phyloP scores from a whole-genome alignment of 2,329 filamentous ascomycete genomes.

The Calonectria pseudoturangicola region DNA sequence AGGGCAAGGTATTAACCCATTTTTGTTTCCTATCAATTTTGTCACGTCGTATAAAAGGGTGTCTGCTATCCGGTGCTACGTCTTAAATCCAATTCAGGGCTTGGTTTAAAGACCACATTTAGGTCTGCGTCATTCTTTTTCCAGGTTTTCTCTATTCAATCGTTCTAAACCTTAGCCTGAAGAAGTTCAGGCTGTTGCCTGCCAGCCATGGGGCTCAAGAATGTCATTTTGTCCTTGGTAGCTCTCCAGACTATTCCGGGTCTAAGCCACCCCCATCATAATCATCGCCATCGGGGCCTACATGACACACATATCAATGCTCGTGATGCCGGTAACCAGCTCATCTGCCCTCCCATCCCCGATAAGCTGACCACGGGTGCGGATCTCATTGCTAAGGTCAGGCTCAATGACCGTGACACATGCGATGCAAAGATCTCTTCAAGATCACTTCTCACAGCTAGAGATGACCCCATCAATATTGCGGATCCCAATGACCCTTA shows the following conservation, averaged over 20 bases:
- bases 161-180: neutral
- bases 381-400: slow-evolving; percentile 6
- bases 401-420: neutral
- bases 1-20: neutral
- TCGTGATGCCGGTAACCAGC: neutral
- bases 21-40: neutral
- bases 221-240: neutral
- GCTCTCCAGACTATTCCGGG: neutral
- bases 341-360: slow-evolving; percentile 1
- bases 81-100: neutral
- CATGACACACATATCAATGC: neutral
- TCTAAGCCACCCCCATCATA: slow-evolving; percentile 10
- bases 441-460: neutral
- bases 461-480: neutral
- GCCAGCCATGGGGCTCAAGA: neutral
- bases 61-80: neutral
- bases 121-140: neutral
- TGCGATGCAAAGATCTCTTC: neutral
- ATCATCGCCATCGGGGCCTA: neutral
- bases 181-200: neutral
- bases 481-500: slow-evolving; percentile 5
- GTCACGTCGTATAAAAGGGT: neutral
- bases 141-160: neutral
- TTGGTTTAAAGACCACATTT: neutral
- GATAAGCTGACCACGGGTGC: neutral